A percentile compares a stretch with the other conserved stretches of the same genome.
These are phyloP conservation scores for Colletotrichum lentis DNA, from an alignment of 2,329 filamentous ascomycete species.

Conservation along the genomic window DNA sequence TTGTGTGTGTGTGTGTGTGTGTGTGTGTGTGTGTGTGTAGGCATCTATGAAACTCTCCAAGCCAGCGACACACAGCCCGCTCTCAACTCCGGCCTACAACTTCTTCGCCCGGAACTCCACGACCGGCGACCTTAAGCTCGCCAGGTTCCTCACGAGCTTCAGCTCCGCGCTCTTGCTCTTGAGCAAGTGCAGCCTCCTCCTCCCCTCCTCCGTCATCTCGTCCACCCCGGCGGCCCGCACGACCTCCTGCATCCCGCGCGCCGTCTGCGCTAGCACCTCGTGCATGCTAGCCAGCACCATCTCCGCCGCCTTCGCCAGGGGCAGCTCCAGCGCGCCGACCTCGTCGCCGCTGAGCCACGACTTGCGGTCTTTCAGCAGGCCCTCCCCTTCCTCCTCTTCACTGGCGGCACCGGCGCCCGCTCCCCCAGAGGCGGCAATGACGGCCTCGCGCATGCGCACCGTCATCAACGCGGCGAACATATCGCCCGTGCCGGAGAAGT, in stretches of 20 bases:
- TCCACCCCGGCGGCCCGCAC: conserved; percentile 55
- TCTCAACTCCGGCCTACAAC: conserved; percentile 47
- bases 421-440: conserved; percentile 53
- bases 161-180: conserved; percentile 89
- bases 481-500: conserved; percentile 96
- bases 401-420: conserved; percentile 32
- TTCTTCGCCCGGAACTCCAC: conserved; percentile 68
- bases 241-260: conserved; percentile 66
- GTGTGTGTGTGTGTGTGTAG: not conserved
- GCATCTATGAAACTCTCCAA: not conserved
- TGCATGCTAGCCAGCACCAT: conserved; percentile 95
- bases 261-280: conserved; percentile 75
- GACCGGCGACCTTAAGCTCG: conserved; percentile 71
- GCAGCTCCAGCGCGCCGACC: conserved; percentile 74
- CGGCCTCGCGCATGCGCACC: conserved; percentile 85
- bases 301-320: conserved; percentile 82
- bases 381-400: not conserved
- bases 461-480: conserved; percentile 97
- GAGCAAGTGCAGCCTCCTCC: conserved; percentile 70
- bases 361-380: conserved; percentile 57
- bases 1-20: not conserved
- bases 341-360: conserved; percentile 82
- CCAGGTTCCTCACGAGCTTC: conserved; percentile 78
- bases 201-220: conserved; percentile 55
- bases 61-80: not conserved